phyloP scores from a whole-genome alignment of 2,329 filamentous ascomycete genomes.

The Fusarium sp. region DNA sequence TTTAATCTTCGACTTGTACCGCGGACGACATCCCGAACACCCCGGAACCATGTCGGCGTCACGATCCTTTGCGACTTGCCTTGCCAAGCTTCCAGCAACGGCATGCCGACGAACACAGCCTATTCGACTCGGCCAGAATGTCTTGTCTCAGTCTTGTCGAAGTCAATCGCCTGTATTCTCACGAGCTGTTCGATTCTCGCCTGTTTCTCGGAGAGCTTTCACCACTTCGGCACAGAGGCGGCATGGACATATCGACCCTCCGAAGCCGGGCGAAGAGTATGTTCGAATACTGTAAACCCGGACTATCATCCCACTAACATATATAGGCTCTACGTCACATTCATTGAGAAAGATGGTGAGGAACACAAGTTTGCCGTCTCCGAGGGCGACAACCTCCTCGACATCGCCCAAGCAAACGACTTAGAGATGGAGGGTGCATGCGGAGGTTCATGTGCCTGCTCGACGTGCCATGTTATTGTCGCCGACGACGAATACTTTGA shows the following conservation, averaged over 20 bases:
- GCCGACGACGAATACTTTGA: conserved; percentile 78
- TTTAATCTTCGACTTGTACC: conserved; percentile 17
- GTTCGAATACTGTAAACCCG: conserved; percentile 46
- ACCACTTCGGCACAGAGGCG: conserved; percentile 67
- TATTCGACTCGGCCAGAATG: conserved; percentile 33
- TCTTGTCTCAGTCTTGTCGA: conserved; percentile 35
- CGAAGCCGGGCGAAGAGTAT: conserved; percentile 92
- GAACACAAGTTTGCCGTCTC: conserved; percentile 81
- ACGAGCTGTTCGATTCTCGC: conserved; percentile 25
- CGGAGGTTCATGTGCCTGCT: conserved; percentile 92
- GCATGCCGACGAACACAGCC: conserved; percentile 47
- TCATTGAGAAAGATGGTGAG: conserved; percentile 89
- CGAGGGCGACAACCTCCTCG: conserved; percentile 90
- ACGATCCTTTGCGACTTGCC: conserved; percentile 48
- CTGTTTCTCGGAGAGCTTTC: conserved; percentile 64
- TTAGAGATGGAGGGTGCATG: conserved; percentile 99
- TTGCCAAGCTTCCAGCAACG: conserved; percentile 49
- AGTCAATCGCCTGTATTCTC: conserved; percentile 26
- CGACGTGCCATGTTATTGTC: conserved; percentile 92
- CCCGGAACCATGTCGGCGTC: conserved; percentile 48
- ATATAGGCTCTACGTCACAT: conserved; percentile 83
- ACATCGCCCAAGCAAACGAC: conserved; percentile 94
- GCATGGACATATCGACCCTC: conserved; percentile 85
- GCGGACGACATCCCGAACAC: conserved; percentile 23
- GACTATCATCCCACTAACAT: conserved; percentile 10